These are phyloP conservation scores for Lentinula sp. DNA, from an alignment of 768 basidiomycete genomes.

Conservation along the genomic window DNA sequence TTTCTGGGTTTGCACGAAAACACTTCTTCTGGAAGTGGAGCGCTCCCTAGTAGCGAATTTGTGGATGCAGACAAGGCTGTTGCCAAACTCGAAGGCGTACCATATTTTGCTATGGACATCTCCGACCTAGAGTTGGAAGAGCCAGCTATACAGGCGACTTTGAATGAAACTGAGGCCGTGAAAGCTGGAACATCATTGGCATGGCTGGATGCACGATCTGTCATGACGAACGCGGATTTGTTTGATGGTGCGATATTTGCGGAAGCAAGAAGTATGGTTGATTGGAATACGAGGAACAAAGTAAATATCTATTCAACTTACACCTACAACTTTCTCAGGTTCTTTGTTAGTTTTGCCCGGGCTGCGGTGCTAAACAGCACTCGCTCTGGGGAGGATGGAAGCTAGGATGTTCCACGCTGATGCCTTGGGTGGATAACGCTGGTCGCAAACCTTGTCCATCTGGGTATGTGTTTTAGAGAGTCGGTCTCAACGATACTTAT, in stretches of 20 bases:
- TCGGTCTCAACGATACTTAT: not conserved
- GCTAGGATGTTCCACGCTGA: slow-evolving; percentile 64
- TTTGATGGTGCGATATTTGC: slow-evolving; percentile 77
- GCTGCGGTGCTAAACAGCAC: slow-evolving; percentile 75
- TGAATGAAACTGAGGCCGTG: slow-evolving; percentile 28
- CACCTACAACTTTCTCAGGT: not conserved
- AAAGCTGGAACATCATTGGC: slow-evolving; percentile 32
- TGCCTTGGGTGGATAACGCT: slow-evolving; percentile 68
- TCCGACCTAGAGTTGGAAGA: slow-evolving; percentile 38
- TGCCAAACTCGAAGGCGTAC: slow-evolving; percentile 65
- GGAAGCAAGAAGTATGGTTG: slow-evolving; percentile 71
- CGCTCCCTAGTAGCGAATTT: slow-evolving; percentile 64
- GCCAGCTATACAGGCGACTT: slow-evolving; percentile 32
- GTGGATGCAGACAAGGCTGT: slow-evolving; percentile 47
- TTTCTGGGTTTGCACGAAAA: slow-evolving; percentile 78
- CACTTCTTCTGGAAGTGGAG: slow-evolving; percentile 29
- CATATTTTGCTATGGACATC: slow-evolving; percentile 83
- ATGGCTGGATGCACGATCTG: slow-evolving; percentile 64
- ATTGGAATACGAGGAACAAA: slow-evolving; percentile 92
- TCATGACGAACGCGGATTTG: slow-evolving; percentile 48
- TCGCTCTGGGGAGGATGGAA: slow-evolving; percentile 98
- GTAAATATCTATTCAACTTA: slow-evolving; percentile 25
- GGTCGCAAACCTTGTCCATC: slow-evolving; percentile 66
- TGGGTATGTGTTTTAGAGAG: slow-evolving; percentile 35
- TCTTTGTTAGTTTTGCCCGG: slow-evolving; percentile 70